These are phyloP conservation scores for Stachybotrys chlorohalonatus DNA, from an alignment of 2,329 filamentous ascomycete species.

Conservation along the genomic window DNA sequence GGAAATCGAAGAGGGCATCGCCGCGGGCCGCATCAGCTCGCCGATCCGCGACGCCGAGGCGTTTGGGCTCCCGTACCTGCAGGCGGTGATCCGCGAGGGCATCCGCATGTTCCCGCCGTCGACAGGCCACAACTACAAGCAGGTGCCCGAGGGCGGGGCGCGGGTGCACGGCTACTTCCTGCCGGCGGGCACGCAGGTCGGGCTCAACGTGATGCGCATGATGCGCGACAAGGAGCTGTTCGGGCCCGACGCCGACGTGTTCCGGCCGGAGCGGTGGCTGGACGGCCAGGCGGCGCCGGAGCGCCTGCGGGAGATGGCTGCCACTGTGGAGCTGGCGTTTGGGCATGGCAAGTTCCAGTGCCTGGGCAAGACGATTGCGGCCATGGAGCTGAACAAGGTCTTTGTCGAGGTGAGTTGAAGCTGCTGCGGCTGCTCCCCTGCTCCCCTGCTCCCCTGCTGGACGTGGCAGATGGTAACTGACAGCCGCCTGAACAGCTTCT, in stretches of 20 bases:
- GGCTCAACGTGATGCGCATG: slow-evolving; percentile 45
- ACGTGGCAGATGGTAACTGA: background rate
- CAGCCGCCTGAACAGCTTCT: background rate
- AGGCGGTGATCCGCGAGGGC: slow-evolving; percentile 47
- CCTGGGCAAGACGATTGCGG: slow-evolving; percentile 35
- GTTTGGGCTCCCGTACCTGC: slow-evolving; percentile 42
- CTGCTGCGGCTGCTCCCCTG: background rate
- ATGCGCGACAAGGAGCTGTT: slow-evolving; percentile 38
- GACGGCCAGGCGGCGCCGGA: slow-evolving; percentile 16
- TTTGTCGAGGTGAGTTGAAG: slow-evolving; percentile 31
- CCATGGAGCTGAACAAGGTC: slow-evolving; percentile 39
- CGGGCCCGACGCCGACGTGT: slow-evolving; percentile 41
- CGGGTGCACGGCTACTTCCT: slow-evolving; percentile 41
- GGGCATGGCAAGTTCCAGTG: slow-evolving; percentile 35
- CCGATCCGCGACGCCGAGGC: slow-evolving; percentile 36
- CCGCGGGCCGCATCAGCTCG: slow-evolving; percentile 20
- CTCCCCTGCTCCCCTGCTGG: background rate
- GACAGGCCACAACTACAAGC: slow-evolving; percentile 41
- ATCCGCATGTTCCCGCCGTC: slow-evolving; percentile 48
- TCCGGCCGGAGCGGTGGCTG: slow-evolving; percentile 46
- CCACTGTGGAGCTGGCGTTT: slow-evolving; percentile 32
- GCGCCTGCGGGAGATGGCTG: slow-evolving; percentile 22
- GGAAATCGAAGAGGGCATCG: slow-evolving; percentile 40
- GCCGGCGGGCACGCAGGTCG: slow-evolving; percentile 42
- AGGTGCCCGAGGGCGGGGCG: slow-evolving; percentile 41